phyloP scores from a whole-genome alignment of 2,329 filamentous ascomycete species.

The Phaeosphaeria sp. region DNA sequence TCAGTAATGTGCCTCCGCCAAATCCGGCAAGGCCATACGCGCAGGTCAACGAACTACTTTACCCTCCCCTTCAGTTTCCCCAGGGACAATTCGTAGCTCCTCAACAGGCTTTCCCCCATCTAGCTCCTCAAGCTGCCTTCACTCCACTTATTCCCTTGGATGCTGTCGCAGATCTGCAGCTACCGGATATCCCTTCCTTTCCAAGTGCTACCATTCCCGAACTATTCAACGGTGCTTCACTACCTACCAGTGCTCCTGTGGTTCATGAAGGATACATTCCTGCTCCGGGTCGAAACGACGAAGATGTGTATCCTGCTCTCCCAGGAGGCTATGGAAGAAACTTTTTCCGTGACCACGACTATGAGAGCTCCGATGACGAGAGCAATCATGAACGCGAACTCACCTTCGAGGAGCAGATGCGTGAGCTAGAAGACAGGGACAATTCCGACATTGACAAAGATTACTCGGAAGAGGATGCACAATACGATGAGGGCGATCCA shows the following conservation, averaged over 20 bases:
- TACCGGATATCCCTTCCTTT: constrained; percentile 17
- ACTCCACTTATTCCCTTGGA: constrained; percentile 29
- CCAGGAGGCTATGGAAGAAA: constrained; percentile 26
- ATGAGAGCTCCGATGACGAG: constrained; percentile 36
- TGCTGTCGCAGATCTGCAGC: constrained; percentile 29
- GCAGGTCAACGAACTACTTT: constrained; percentile 17
- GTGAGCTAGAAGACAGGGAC: constrained; percentile 34
- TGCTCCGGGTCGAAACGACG: constrained; percentile 41
- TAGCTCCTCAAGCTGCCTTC: constrained; percentile 21
- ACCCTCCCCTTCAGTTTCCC: constrained; percentile 20
- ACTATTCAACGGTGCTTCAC: constrained; percentile 27
- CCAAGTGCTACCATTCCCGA: constrained; percentile 20
- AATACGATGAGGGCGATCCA: constrained; percentile 39
- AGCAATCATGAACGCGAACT: constrained; percentile 34
- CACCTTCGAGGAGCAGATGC: constrained; percentile 39
- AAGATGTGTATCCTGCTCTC: constrained; percentile 36
- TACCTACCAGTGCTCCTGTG: constrained; percentile 34
- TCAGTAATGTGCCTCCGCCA: constrained; percentile 21
- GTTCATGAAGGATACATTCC: constrained; percentile 51
- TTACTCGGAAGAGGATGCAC: constrained; percentile 42
- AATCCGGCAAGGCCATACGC: constrained; percentile 14
- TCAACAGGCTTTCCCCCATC: constrained; percentile 26
- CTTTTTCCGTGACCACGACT: constrained; percentile 25
- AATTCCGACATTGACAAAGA: constrained; percentile 44
- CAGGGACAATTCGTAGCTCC: constrained; percentile 21